phyloP scores from a whole-genome alignment of 371 early-diverging fungal genomes.

The Mucor indicus region DNA sequence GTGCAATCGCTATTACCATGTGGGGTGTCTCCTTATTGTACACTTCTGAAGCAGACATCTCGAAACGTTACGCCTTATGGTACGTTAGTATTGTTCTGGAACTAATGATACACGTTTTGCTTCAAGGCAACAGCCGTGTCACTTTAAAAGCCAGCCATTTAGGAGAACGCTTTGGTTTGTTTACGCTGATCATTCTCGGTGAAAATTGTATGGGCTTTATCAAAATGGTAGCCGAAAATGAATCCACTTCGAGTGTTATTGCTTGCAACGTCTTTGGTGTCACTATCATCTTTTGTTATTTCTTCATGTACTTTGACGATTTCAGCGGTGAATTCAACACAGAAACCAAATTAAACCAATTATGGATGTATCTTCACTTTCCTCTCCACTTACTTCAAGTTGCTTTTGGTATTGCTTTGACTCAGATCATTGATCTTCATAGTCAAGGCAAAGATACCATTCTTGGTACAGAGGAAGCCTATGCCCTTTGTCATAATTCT shows the following conservation, averaged over 20 bases:
- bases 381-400: slow-evolving; percentile 58
- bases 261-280: slow-evolving; percentile 46
- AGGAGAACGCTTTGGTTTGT: slow-evolving; percentile 55
- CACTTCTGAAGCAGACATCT: slow-evolving; percentile 7
- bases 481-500: neutral
- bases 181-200: slow-evolving; percentile 55
- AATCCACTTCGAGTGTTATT: slow-evolving; percentile 26
- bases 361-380: slow-evolving; percentile 62
- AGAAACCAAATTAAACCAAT: slow-evolving; percentile 37
- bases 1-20: slow-evolving; percentile 41
- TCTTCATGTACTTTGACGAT: slow-evolving; percentile 56
- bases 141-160: slow-evolving; percentile 58
- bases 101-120: slow-evolving; percentile 34
- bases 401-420: slow-evolving; percentile 54
- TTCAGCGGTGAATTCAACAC: slow-evolving; percentile 36
- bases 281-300: slow-evolving; percentile 45
- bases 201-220: slow-evolving; percentile 54
- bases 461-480: no score
- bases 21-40: slow-evolving; percentile 46
- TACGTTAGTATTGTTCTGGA: slow-evolving; percentile 48
- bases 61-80: slow-evolving; percentile 47
- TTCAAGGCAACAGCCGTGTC: slow-evolving; percentile 46
- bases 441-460: slow-evolving; percentile 8
- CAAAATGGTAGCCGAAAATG: slow-evolving; percentile 35
- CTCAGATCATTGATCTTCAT: slow-evolving; percentile 47